Evolutionary conservation across 805 yeast genomes (phyloP), one percentile per base, ranked within the genome.

Genomic region (Zygosaccharomyces gambellarensis): DNA sequence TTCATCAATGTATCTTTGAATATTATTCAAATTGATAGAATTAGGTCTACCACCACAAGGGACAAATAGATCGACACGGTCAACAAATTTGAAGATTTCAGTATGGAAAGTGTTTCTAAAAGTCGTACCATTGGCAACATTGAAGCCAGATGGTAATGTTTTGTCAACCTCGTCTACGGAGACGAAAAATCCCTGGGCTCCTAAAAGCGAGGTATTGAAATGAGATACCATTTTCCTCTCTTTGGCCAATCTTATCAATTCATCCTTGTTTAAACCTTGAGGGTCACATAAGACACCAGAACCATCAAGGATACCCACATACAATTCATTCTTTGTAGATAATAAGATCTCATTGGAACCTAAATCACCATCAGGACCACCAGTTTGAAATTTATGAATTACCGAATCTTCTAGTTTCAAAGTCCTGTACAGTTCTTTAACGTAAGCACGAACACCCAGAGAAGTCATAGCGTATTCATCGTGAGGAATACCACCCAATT

Each of bases 1-100:
- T 36, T 74, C 75, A 68, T 86, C 88, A 58, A 94, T 80, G 60
- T 89, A 80, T 47, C 72, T 72, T 54, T 75, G 72, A 51, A 90
- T 94, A 62, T 87, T 94, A 68, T 82, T 84, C 55, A 90, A 81
- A 68, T 90, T 95, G 67, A 92, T 83, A 19, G 98, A 95, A 60
- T 87, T 92, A 52, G 99, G 99, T 72, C 99, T 85, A 59, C 99
- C 99, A 70, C 99, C 99, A 71, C 99, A 92, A 50, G 99, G 99
- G 39, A 90, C 97, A 71, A 94, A 90, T 64, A 92, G 73, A 61
- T 89, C 90, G 53, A 90, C 76, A 29, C 78, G 77, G 40, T 80
- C 78, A 61, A 80, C 81, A 53, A 78, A 78, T 52, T 85, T 82
- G 53, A 81, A 78, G 51, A 85, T 67, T 57, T 82, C 80, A 57